phyloP scores from a whole-genome alignment of 1,284 basidiomycete genomes.

The Malassezia arunalokei region DNA sequence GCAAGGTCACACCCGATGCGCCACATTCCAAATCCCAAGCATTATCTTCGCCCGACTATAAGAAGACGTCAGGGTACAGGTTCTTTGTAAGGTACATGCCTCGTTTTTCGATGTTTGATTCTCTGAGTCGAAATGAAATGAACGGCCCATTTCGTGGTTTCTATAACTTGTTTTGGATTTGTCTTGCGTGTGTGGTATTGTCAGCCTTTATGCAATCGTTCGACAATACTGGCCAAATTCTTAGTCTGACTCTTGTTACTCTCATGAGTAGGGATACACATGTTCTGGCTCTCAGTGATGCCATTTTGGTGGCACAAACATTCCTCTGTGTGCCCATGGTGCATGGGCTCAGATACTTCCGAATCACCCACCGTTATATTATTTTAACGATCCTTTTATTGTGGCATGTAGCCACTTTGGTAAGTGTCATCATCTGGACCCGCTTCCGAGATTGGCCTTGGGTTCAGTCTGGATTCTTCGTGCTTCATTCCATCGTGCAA shows the following conservation, averaged over 20 bases:
- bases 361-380: conserved; percentile 51
- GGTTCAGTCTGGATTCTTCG: conserved; percentile 93
- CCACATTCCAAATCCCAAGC: too few species aligned
- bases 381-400: conserved; percentile 26
- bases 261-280: conserved; percentile 78
- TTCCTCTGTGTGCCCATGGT: conserved; percentile 67
- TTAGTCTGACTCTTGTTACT: conserved; percentile 66
- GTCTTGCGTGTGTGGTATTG: conserved; percentile 34
- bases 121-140: not conserved
- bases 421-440: conserved; percentile 36
- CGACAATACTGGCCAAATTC: conserved; percentile 56
- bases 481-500: conserved; percentile 76
- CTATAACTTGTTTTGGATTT: conserved; percentile 45
- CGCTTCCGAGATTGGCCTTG: conserved; percentile 67
- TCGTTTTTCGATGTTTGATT: conserved; percentile 8
- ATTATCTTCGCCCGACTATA: too few species aligned
- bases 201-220: conserved; percentile 35
- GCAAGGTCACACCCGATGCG: too few species aligned
- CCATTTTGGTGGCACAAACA: conserved; percentile 63
- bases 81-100: conserved; percentile 4
- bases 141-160: conserved; percentile 34
- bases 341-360: conserved; percentile 22
- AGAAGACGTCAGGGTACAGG: too few species aligned
- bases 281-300: conserved; percentile 72
- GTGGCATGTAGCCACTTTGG: conserved; percentile 30